Conservation (phyloP, 2,329 filamentous ascomycete genomes). For the Didymella exigua region DNA sequence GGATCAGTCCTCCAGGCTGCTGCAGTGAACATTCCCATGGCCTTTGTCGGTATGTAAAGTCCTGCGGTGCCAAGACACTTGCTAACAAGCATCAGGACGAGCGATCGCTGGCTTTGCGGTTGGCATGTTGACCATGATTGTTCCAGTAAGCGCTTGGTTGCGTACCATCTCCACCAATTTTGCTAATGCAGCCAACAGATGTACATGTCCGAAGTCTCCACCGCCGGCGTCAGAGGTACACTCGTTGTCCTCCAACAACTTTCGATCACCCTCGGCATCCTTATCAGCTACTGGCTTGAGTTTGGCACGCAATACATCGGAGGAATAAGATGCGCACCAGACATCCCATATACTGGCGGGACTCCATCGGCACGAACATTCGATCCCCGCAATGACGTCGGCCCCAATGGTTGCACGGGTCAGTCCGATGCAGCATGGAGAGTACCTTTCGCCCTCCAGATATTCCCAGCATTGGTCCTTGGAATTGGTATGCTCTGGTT, state of each 20-base stretch:
- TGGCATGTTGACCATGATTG: constrained; percentile 32
- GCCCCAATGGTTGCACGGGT: constrained; percentile 27
- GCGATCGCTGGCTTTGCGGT: constrained; percentile 28
- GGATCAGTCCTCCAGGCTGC: constrained; percentile 29
- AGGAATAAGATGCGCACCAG: constrained; percentile 52
- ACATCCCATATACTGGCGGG: constrained; percentile 55
- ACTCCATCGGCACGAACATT: constrained; percentile 49
- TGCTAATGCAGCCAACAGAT: constrained; percentile 3
- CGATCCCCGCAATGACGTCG: constrained; percentile 31
- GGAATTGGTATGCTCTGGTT: constrained; percentile 60
- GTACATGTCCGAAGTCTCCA: constrained; percentile 33
- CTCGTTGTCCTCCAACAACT: constrained; percentile 30
- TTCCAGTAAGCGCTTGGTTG: constrained; percentile 7
- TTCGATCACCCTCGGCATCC: constrained; percentile 28
- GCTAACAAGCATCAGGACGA: constrained; percentile 15
- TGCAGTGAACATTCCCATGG: constrained; percentile 25
- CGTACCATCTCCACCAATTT: too few relatives aligned
- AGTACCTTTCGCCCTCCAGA: constrained; percentile 79
- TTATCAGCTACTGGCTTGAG: constrained; percentile 30
- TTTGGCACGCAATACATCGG: constrained; percentile 31
- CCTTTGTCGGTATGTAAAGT: constrained; percentile 20
- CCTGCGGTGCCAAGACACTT: neutral
- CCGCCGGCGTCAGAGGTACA: constrained; percentile 27
- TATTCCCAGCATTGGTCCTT: constrained; percentile 78
- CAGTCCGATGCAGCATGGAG: constrained; percentile 55